Evolutionary conservation across 352 stramenopile species (phyloP), one percentile per base, ranked within the genome.

Genomic region (Globisporangium ultimum): DNA sequence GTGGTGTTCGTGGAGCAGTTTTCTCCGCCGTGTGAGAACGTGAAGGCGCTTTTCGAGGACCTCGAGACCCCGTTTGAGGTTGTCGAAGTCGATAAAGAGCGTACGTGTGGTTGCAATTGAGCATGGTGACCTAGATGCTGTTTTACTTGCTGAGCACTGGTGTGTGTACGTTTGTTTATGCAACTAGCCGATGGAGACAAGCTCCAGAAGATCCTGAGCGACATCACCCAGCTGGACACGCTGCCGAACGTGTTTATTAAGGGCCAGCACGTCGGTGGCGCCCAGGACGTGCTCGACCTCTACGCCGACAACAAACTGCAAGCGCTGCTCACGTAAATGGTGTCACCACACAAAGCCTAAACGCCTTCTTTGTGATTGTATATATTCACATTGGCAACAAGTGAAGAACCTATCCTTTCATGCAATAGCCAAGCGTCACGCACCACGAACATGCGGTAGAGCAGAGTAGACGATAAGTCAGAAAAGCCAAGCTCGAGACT

Each of bases 231-330:
- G 55, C 96, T 98, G 67, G 81, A 87, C 67, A 99, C 95, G 1
- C 96, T 99, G 47, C 97, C 97, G 2, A 99, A 98, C 77, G 95
- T 99, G 36, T 99, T 99, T 74, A 95, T 99, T 64, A 97, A 96
- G 48, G 95, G 96, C 62, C 79, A 97, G 65, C 91, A 98, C 83
- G 81, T 99, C 58, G 97, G 97, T 65, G 97, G 97, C 58, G 97
- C 96, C 60, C 94, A 99, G 65, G 66, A 70, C 11, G 68, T 78
- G 15, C 63, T 87, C 60, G 63, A 38, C 14, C 74, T 91, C 48
- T 74, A 91, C 63, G 68, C 71, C n/a, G 67, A 68, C 51, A 76
- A 75, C 32, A 73, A 89, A 69, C 72, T 91, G 41, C 54, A 78
- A 41, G 57, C 75, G 0, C 64, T 89, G 62, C 68, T 88, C 38